Percentiles rank a stretch among this genome's conserved stretches.
phyloP scores from a whole-genome alignment of 1,284 basidiomycete genomes.

The Phenoliferia sp. region DNA sequence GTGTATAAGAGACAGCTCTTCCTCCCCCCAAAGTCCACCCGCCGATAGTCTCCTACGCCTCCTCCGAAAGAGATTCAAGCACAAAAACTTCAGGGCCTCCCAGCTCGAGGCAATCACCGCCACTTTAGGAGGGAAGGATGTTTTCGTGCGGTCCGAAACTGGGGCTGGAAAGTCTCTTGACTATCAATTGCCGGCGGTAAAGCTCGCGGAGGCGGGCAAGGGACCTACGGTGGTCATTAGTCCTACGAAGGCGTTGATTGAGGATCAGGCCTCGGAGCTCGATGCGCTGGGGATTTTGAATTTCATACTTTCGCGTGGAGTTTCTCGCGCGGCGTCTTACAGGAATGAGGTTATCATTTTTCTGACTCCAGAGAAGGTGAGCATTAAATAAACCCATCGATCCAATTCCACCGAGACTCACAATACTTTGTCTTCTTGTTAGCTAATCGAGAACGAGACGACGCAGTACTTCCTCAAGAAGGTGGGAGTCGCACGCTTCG shows the following conservation, averaged over 20 bases:
- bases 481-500: not conserved
- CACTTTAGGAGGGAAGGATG: not conserved
- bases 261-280: not conserved
- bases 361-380: not conserved
- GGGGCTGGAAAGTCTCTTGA: not conserved
- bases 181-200: not conserved
- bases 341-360: not conserved
- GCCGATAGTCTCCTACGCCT: not conserved
- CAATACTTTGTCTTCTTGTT: too few species aligned
- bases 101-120: not conserved
- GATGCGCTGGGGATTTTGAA: not conserved
- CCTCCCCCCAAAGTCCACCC: too few species aligned
- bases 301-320: too few species aligned
- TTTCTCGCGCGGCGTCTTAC: too few species aligned
- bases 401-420: too few species aligned
- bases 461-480: not conserved
- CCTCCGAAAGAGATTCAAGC: not conserved
- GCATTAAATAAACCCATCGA: too few species aligned
- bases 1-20: too few species aligned
- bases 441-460: not conserved
- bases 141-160: not conserved
- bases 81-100: not conserved
- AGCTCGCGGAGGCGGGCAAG: not conserved
- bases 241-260: not conserved
- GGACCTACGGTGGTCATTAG: not conserved